phyloP scores from a whole-genome alignment of 78 protist species.

The Goniomonas avonlea region DNA sequence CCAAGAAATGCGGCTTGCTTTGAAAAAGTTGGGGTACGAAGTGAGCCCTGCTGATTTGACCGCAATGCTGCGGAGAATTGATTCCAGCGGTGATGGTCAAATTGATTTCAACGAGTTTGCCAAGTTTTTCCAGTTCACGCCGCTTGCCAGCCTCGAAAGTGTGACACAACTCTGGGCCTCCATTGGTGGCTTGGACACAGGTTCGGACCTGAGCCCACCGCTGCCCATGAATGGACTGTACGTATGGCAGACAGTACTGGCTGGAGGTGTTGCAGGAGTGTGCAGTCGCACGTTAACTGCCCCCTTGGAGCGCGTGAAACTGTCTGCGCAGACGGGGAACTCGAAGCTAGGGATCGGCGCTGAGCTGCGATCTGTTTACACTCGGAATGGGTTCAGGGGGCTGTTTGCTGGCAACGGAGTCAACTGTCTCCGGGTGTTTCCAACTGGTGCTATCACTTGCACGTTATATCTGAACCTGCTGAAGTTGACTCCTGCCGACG shows the following conservation, averaged over 20 bases:
- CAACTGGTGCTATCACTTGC: constrained; percentile 5
- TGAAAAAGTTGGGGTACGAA: neutral
- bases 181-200: neutral
- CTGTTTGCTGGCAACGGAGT: neutral
- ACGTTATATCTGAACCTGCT: neutral
- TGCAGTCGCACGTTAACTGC: too few species aligned
- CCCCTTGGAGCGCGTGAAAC: neutral
- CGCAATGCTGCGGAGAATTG: neutral
- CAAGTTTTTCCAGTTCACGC: neutral
- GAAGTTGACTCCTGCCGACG: neutral
- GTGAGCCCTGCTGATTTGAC: neutral
- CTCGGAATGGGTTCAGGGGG: too few species aligned
- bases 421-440: neutral
- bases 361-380: too few species aligned
- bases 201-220: neutral
- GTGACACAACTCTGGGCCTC: neutral
- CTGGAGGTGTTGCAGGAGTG: too few species aligned
- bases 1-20: neutral
- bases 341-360: too few species aligned
- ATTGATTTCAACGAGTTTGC: neutral
- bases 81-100: neutral
- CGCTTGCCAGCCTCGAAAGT: neutral
- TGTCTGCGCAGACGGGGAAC: neutral
- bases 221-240: neutral
- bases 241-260: neutral